Evolutionary conservation across 2,329 filamentous ascomycete species (phyloP).

Genomic region (Penicillium griseofulvum): DNA sequence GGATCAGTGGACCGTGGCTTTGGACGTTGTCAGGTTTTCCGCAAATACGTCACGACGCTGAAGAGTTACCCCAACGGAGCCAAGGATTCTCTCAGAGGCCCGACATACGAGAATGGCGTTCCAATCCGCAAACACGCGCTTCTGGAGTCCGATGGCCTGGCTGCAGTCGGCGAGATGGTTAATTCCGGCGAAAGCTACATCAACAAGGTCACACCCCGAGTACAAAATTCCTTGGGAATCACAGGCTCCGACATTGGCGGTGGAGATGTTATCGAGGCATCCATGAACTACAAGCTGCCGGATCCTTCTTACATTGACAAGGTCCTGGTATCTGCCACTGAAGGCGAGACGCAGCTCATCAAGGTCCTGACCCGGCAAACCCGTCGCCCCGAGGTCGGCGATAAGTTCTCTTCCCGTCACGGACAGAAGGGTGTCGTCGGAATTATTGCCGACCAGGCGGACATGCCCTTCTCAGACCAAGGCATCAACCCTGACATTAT

Average conservation of each 20-base stretch:
- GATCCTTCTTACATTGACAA: conserved; percentile 93
- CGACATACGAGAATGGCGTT: conserved; percentile 61
- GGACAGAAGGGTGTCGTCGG: conserved; percentile 97
- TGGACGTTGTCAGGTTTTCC: conserved; percentile 95
- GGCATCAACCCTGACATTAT: conserved; percentile 97
- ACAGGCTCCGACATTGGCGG: conserved; percentile 56
- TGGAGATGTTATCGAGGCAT: conserved; percentile 32
- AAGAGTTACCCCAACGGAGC: conserved; percentile 83
- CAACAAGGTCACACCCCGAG: conserved; percentile 81
- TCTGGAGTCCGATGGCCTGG: conserved; percentile 82
- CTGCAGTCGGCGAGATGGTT: conserved; percentile 78
- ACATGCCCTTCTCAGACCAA: conserved; percentile 90
- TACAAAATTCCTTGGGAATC: conserved; percentile 70
- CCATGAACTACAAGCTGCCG: conserved; percentile 71
- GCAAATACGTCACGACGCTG: conserved; percentile 83
- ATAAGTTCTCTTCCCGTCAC: conserved; percentile 98
- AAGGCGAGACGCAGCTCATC: conserved; percentile 79
- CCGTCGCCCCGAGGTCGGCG: conserved; percentile 86
- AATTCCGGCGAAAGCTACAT: conserved; percentile 80
- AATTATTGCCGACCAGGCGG: conserved; percentile 93
- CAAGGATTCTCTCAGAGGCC: conserved; percentile 59
- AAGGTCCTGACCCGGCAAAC: conserved; percentile 98
- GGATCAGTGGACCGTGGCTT: conserved; percentile 93
- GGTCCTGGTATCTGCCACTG: conserved; percentile 87
- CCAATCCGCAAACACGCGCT: conserved; percentile 67